phyloP scores from a whole-genome alignment of 2,329 filamentous ascomycete species.

The Ceratocystis smalleyi region DNA sequence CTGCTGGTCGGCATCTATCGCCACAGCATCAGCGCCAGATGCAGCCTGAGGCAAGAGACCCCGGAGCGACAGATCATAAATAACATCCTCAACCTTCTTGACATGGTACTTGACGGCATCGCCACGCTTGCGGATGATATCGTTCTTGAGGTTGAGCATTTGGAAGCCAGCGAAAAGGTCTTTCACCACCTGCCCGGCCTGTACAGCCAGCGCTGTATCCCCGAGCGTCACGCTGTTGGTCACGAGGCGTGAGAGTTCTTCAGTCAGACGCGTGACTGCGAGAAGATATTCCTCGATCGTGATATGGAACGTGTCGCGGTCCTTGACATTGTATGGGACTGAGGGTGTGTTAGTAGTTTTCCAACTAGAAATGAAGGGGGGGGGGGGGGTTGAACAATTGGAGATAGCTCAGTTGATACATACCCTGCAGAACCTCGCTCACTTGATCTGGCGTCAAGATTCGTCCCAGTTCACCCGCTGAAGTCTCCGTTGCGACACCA shows the following conservation, averaged over 20 bases:
- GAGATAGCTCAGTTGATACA: neutral
- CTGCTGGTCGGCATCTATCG: neutral
- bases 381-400: no score
- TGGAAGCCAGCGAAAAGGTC: conserved; percentile 93
- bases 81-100: conserved; percentile 95
- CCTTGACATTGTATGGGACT: conserved; percentile 87
- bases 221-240: conserved; percentile 89
- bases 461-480: conserved; percentile 40
- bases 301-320: conserved; percentile 79
- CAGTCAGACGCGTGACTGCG: conserved; percentile 69
- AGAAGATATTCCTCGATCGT: conserved; percentile 96
- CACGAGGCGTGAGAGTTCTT: conserved; percentile 79
- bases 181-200: conserved; percentile 86
- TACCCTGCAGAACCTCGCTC: conserved; percentile 59
- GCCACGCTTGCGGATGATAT: conserved; percentile 69
- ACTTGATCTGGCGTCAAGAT: conserved; percentile 82
- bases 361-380: neutral
- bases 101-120: conserved; percentile 95
- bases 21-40: neutral
- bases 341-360: neutral
- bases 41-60: neutral
- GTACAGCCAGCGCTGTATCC: conserved; percentile 69
- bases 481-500: conserved; percentile 43
- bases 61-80: conserved; percentile 82
- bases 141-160: conserved; percentile 94